Base-by-base conservation (phyloP, 208 protist species). In the Kentomonas sorsogonicus region DNA sequence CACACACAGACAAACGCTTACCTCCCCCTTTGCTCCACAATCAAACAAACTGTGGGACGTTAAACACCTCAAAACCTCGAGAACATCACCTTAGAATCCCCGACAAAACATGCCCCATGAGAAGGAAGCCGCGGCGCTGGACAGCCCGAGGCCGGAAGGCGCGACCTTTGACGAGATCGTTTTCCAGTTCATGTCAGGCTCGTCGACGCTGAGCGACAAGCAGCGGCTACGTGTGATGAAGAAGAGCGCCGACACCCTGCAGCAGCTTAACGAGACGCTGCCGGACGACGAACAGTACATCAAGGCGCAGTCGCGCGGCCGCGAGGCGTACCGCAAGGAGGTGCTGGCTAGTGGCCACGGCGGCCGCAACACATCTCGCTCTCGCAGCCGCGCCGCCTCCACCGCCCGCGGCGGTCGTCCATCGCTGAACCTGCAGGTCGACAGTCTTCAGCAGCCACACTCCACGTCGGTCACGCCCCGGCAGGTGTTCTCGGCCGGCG, bases 101-200 rank as follows among this genome's bases (percentile, higher is more conserved):
- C n/a, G n/a, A n/a, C n/a, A n/a, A n/a, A n/a, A n/a, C n/a, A n/a
- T n/a, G n/a, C n/a, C n/a, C n/a, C n/a, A n/a, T n/a, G n/a, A n/a
- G n/a, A n/a, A n/a, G n/a, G n/a, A n/a, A n/a, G n/a, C n/a, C n/a
- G n/a, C n/a, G n/a, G n/a, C n/a, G n/a, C n/a, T n/a, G n/a, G n/a
- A n/a, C n/a, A n/a, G n/a, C n/a, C n/a, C n/a, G n/a, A n/a, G n/a
- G n/a, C 2, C 41, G 20, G 41, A 46, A 46, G 9, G 25, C 25
- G 20, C 44, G 4, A 47, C 52, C 29, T 66, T 66, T 34, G 60
- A 66, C 27, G 60, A 58, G 52, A 53, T 66, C 6, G 60, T 66
- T 2, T 66, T 53, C 36, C 50, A 66, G 30, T 66, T 66, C 23
- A 57, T 52, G 10, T 60, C 60, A 40, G 47, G 6, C 38, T 66